A percentile compares a stretch with the other conserved stretches of the same genome.
Evolutionary conservation across 208 protist genomes (phyloP).

Genomic region (Trypanosoma lewisi): DNA sequence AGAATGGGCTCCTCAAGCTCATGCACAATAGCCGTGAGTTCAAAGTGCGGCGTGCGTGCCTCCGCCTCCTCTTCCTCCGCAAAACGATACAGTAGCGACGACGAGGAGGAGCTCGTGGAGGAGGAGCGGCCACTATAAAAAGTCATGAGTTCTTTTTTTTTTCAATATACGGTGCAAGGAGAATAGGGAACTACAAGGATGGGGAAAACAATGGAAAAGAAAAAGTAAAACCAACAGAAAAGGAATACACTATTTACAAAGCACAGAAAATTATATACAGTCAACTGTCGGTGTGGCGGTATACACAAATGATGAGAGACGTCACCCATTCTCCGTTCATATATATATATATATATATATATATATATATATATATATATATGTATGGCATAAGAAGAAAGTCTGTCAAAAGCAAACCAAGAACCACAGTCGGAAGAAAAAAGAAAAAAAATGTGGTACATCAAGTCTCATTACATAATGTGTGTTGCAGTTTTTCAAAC

Average conservation of each 20-base stretch:
- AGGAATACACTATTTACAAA: background rate
- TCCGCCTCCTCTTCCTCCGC: slow-evolving; percentile 9
- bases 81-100: background rate
- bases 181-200: too few species aligned
- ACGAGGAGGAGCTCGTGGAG: slow-evolving; percentile 4
- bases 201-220: slow-evolving; percentile 13
- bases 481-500: background rate
- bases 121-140: background rate
- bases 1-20: slow-evolving; percentile 36
- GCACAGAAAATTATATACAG: too few species aligned
- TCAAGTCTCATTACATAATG: slow-evolving; percentile 17
- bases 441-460: slow-evolving; percentile 14
- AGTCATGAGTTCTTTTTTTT: background rate
- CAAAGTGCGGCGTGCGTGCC: slow-evolving; percentile 29
- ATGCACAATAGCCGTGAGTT: slow-evolving; percentile 31
- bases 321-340: background rate
- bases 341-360: slow-evolving; percentile 12
- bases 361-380: slow-evolving; percentile 14
- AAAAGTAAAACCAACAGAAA: slow-evolving; percentile 19
- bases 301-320: too few species aligned
- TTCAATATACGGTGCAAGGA: background rate
- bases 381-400: slow-evolving; percentile 12
- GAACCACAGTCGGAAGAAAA: slow-evolving; percentile 6
- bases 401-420: too few species aligned
- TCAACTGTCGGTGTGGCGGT: too few species aligned